Conservation (phyloP, 768 basidiomycete genomes). For the Leccinellum rugosiceps region DNA sequence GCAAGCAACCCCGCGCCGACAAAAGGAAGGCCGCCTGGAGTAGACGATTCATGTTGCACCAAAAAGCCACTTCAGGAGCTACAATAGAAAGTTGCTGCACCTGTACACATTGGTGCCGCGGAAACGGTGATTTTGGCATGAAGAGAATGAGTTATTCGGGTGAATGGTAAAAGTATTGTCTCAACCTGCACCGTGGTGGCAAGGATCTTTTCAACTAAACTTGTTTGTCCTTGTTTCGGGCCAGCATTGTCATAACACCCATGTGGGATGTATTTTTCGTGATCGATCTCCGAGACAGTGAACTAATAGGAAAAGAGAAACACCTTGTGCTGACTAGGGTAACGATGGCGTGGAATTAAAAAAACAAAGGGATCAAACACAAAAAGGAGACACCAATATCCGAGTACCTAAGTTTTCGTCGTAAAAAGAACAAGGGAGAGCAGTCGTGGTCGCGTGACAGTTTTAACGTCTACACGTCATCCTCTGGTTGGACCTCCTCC, state of each 20-base stretch:
- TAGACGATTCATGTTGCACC: slow-evolving; percentile 24
- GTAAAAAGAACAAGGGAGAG: slow-evolving; percentile 22
- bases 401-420: slow-evolving; percentile 36
- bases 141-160: not conserved
- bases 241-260: not conserved
- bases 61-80: slow-evolving; percentile 33
- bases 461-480: slow-evolving; percentile 47
- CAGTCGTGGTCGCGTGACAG: slow-evolving; percentile 13
- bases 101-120: slow-evolving; percentile 32
- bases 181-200: too few relatives aligned
- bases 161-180: not conserved
- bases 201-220: not conserved
- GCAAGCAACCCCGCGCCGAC: slow-evolving; percentile 4
- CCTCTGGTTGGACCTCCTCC: slow-evolving; percentile 65
- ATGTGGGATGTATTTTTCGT: not conserved
- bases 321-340: slow-evolving; percentile 27
- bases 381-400: slow-evolving; percentile 30
- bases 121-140: not conserved
- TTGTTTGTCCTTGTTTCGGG: slow-evolving; percentile 14
- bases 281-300: slow-evolving; percentile 1
- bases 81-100: slow-evolving; percentile 28
- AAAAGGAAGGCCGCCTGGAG: slow-evolving; percentile 3
- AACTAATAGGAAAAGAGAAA: slow-evolving; percentile 3
- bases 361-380: slow-evolving; percentile 27
- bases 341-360: slow-evolving; percentile 32